Percentiles rank a stretch among this genome's conserved stretches.
Conservation (phyloP, 345 rosid species). For the Lagerstroemia speciosa region DNA sequence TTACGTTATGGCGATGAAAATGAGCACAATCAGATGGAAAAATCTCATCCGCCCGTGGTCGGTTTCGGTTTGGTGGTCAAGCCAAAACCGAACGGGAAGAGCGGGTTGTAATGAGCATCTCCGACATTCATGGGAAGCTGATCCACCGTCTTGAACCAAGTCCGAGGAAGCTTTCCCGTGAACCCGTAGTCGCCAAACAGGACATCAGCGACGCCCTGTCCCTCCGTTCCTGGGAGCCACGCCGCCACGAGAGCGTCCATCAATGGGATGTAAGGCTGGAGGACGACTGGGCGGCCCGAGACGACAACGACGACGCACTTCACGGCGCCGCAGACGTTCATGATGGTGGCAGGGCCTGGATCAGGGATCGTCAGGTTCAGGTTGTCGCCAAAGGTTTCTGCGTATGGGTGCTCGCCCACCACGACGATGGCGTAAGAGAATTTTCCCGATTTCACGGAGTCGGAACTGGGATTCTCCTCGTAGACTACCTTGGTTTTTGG, state of each 20-base stretch:
- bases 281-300: constrained; percentile 60
- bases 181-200: constrained; percentile 62
- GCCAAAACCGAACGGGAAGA: constrained; percentile 63
- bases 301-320: constrained; percentile 51
- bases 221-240: constrained; percentile 75
- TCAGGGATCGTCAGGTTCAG: constrained; percentile 29
- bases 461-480: constrained; percentile 30
- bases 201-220: constrained; percentile 61
- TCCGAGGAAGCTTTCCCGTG: constrained; percentile 50
- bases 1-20: not conserved
- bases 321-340: constrained; percentile 35
- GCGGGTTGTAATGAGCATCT: constrained; percentile 54
- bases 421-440: constrained; percentile 47
- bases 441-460: constrained; percentile 22
- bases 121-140: constrained; percentile 79
- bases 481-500: constrained; percentile 39
- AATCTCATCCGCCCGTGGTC: not conserved
- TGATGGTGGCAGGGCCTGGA: constrained; percentile 44
- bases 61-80: constrained; percentile 25
- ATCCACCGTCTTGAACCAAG: constrained; percentile 59
- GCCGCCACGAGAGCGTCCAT: constrained; percentile 59
- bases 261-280: constrained; percentile 34
- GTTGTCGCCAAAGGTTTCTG: constrained; percentile 61
- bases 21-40: not conserved
- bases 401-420: constrained; percentile 59